Base-by-base conservation (phyloP, 2,329 filamentous ascomycete species). In the Neonectria hederae region DNA sequence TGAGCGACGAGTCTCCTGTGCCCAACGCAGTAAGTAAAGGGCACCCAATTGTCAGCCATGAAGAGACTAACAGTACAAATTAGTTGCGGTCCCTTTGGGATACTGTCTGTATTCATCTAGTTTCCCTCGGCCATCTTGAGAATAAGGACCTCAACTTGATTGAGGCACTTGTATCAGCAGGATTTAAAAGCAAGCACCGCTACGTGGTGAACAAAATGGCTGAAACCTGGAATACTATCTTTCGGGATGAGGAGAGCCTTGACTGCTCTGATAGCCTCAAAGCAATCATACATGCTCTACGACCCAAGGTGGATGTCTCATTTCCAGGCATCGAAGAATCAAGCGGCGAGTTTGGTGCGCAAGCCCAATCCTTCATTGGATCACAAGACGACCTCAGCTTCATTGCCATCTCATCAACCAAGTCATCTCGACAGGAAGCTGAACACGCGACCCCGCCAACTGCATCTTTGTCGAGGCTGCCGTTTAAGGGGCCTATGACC, bases 141-240 rank as follows among this genome's bases (percentile, higher is more conserved):
- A 78, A 79, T 14, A 75, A 81, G 19, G 81, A 88, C 5, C 81
- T 90, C 11, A 80, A 79, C 9, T 76, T 81, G 1, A 76, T 93
- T 3, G 86, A 90, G 68, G 76, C 78, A 3, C 74, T 90, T 5
- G 74, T 90, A 17, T 84, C 82, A 45, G 83, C 85, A 11, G 86
- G 83, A 1, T 90, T 85, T 77, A 84, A 77, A 67, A 90, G 81
- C 80, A 90, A 81, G 76, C 91, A 84, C 73, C 79, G 74, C 61
- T 80, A 76, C 64, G 85, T 81, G 70, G 92, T 80, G 66, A 88
- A 78, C 76, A 82, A 74, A 73, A 79, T 83, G 19, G 78, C 82
- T 40, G 79, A 80, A 24, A 71, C 83, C 65, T 97, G 93, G 93
- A 94, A 94, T 69, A 75, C 78, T 0, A 85, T 89, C 0, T 93